These are phyloP conservation scores for Rhizoclosmatium sp. DNA, from an alignment of 192 early-diverging fungal species.

Conservation along the genomic window DNA sequence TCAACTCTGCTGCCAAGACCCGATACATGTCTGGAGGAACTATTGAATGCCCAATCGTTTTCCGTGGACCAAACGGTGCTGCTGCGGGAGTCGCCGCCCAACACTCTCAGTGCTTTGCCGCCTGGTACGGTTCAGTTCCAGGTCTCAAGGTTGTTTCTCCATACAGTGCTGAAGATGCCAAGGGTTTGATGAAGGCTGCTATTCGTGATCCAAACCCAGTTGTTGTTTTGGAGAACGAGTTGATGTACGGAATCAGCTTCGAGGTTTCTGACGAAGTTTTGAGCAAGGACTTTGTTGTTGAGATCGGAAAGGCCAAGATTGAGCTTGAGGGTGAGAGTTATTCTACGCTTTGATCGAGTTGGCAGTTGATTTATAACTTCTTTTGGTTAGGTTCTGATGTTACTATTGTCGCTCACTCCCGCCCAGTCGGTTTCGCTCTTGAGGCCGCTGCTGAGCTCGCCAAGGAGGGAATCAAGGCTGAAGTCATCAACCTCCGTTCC, in stretches of 20 bases:
- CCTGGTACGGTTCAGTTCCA: conserved; percentile 97
- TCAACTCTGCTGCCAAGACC: conserved; percentile 99
- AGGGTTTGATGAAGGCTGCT: conserved; percentile 97
- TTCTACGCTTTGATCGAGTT: conserved; percentile 19
- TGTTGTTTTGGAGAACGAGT: conserved; percentile 95
- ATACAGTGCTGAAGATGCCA: conserved; percentile 96
- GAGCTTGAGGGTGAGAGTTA: conserved; percentile 59
- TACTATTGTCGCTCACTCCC: conserved; percentile 94
- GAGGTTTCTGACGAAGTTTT: conserved; percentile 79
- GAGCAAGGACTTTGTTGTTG: conserved; percentile 82
- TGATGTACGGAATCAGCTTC: conserved; percentile 95
- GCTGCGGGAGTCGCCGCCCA: conserved; percentile 97
- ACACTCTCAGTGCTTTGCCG: conserved; percentile 98
- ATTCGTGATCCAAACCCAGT: conserved; percentile 99
- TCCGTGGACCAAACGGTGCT: conserved; percentile 98
- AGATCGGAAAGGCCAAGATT: conserved; percentile 97
- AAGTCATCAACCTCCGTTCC: conserved; percentile 96
- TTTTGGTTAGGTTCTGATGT: conserved; percentile 74
- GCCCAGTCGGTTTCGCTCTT: conserved; percentile 82
- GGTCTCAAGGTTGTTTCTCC: conserved; percentile 96
- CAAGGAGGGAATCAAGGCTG: conserved; percentile 70
- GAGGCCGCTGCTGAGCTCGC: conserved; percentile 88
- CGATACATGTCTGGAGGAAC: conserved; percentile 96
- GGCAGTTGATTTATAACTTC: conserved; percentile 20
- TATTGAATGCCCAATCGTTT: conserved; percentile 91